A percentile compares a stretch with the other conserved stretches of the same genome.
Conservation (phyloP, 768 basidiomycete genomes). For the Cubamyces lactineus region DNA sequence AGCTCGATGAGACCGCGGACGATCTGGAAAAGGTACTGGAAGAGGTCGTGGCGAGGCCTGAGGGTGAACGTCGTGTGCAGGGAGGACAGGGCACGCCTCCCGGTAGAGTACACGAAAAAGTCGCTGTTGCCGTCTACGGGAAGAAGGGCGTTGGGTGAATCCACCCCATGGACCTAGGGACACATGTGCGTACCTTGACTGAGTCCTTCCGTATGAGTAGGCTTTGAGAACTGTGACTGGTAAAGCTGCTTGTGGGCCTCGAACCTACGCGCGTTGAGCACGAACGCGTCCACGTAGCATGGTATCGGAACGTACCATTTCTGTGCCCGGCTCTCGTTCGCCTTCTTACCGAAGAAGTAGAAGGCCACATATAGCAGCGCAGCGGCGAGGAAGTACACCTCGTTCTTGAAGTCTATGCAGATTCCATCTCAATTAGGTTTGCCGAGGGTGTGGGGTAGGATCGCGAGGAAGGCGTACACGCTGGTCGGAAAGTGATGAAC, state of each 20-base stretch:
- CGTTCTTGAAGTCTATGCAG: constrained; percentile 61
- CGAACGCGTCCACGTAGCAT: background rate
- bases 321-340: constrained; percentile 63
- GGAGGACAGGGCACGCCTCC: constrained; percentile 73
- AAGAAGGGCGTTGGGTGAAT: background rate
- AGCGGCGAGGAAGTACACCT: constrained; percentile 57
- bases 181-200: constrained; percentile 26
- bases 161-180: background rate
- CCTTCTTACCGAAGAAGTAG: constrained; percentile 60
- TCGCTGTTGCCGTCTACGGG: constrained; percentile 72
- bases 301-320: constrained; percentile 56
- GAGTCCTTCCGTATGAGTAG: constrained; percentile 50
- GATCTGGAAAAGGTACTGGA: constrained; percentile 65
- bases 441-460: constrained; percentile 11
- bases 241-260: constrained; percentile 60
- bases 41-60: constrained; percentile 81
- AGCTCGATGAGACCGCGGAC: constrained; percentile 73
- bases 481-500: constrained; percentile 80
- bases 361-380: constrained; percentile 60
- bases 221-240: constrained; percentile 74
- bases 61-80: constrained; percentile 81
- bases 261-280: constrained; percentile 48
- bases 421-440: constrained; percentile 1
- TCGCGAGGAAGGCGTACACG: constrained; percentile 48
- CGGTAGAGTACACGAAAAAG: constrained; percentile 87